phyloP scores from a whole-genome alignment of 2,329 filamentous ascomycete genomes.

The Aspergillus fumigatiaffinis region DNA sequence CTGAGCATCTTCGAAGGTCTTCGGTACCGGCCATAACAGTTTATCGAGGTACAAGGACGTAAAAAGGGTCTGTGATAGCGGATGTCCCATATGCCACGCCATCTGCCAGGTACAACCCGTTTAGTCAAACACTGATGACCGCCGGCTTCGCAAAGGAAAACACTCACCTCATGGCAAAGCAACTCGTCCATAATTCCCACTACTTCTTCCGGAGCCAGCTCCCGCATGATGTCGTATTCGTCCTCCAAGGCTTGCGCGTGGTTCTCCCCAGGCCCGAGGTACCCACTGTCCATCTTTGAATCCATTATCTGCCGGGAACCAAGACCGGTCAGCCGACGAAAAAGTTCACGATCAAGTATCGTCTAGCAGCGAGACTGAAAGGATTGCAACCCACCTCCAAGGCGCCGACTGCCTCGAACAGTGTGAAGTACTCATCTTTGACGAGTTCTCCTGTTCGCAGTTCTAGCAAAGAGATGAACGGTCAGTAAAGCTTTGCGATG shows the following conservation, averaged over 20 bases:
- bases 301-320: conserved; percentile 77
- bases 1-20: conserved; percentile 60
- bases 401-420: conserved; percentile 87
- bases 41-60: conserved; percentile 88
- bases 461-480: conserved; percentile 46
- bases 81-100: conserved; percentile 96
- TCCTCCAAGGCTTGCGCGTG: conserved; percentile 63
- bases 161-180: conserved; percentile 73
- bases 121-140: conserved; percentile 6
- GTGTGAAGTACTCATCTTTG: conserved; percentile 89
- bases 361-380: background rate
- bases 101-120: conserved; percentile 54
- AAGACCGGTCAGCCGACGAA: conserved; percentile 12
- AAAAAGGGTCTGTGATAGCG: conserved; percentile 89
- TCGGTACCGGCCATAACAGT: conserved; percentile 68
- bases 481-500: conserved; percentile 1
- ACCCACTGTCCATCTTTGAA: conserved; percentile 97
- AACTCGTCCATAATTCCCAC: conserved; percentile 93
- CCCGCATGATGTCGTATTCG: conserved; percentile 68
- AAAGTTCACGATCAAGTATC: background rate
- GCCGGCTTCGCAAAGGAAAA: background rate
- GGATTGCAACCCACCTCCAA: conserved; percentile 48
- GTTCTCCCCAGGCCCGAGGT: conserved; percentile 66
- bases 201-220: conserved; percentile 71
- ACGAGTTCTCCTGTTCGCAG: conserved; percentile 76